phyloP scores from a whole-genome alignment of 768 basidiomycete species.

The Favolaschia claudopus region DNA sequence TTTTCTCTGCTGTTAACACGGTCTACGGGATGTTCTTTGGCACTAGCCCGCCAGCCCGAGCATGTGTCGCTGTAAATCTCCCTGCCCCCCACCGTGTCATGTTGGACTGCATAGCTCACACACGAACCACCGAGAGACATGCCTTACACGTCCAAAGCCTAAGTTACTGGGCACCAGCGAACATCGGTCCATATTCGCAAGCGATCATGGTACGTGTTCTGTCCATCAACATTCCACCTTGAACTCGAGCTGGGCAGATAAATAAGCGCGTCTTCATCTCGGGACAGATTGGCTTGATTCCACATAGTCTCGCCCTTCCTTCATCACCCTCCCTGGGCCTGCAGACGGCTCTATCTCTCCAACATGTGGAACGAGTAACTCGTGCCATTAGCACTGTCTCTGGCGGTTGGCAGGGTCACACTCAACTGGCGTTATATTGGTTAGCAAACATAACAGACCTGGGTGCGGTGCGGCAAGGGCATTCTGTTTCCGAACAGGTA shows the following conservation, averaged over 20 bases:
- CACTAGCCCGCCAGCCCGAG: slow-evolving; percentile 89
- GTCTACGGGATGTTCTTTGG: slow-evolving; percentile 88
- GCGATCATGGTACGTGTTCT: slow-evolving; percentile 72
- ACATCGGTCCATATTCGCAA: slow-evolving; percentile 98
- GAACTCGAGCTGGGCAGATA: slow-evolving; percentile 52
- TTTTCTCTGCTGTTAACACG: slow-evolving; percentile 80
- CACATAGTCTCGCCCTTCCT: slow-evolving; percentile 74
- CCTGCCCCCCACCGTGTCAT: slow-evolving; percentile 62
- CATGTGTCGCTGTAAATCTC: slow-evolving; percentile 88
- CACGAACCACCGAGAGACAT: slow-evolving; percentile 54
- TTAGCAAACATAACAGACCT: slow-evolving; percentile 53
- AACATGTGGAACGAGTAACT: slow-evolving; percentile 79
- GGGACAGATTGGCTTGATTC: slow-evolving; percentile 93
- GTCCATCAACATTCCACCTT: not conserved
- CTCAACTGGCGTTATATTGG: slow-evolving; percentile 79
- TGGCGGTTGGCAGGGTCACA: slow-evolving; percentile 68
- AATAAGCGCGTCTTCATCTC: slow-evolving; percentile 86
- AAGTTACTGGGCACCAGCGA: slow-evolving; percentile 99
- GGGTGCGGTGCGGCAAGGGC: slow-evolving; percentile 48
- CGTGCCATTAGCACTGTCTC: slow-evolving; percentile 62
- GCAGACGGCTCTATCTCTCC: slow-evolving; percentile 79
- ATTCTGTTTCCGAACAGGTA: slow-evolving; percentile 36
- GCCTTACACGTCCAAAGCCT: slow-evolving; percentile 94
- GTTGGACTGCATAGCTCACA: slow-evolving; percentile 85
- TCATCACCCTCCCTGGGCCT: slow-evolving; percentile 58